phyloP scores from a whole-genome alignment of 164 flowering plant species.

The Dillenia turbinata region DNA sequence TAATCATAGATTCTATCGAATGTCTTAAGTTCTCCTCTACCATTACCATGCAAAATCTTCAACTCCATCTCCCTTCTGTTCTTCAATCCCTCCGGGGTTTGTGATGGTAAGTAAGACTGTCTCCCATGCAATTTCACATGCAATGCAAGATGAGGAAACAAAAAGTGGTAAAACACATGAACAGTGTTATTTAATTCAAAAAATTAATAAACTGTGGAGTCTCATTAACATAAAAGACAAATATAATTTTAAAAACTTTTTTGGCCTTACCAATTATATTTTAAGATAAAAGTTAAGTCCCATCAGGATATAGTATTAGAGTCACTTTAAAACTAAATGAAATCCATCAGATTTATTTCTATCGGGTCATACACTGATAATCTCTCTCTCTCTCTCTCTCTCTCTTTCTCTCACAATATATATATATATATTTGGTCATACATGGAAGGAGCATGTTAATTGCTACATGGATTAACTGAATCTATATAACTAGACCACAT shows the following conservation, averaged over 20 bases:
- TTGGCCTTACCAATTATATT: no score
- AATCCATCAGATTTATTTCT: no score
- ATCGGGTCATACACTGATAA: no score
- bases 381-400: no score
- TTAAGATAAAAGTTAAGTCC: neutral
- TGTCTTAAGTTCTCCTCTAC: conserved; percentile 33
- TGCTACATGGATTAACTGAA: no score
- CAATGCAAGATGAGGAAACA: no score
- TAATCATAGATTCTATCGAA: conserved; percentile 60
- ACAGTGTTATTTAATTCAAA: neutral
- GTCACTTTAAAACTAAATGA: no score
- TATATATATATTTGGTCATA: no score
- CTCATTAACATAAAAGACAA: neutral
- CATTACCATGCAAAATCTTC: conserved; percentile 32
- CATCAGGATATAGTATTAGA: neutral
- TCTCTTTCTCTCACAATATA: no score
- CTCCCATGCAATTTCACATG: no score
- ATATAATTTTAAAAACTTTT: neutral
- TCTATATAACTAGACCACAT: no score
- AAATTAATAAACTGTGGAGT: neutral
- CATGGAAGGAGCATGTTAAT: no score
- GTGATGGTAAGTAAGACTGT: conserved; percentile 62
- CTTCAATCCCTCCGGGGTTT: conserved; percentile 54
- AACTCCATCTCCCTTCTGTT: conserved; percentile 43
- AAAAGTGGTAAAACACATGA: neutral